A percentile compares a stretch with the other conserved stretches of the same genome.
Evolutionary conservation across 345 rosid species (phyloP).

Genomic region (Populus simonii): DNA sequence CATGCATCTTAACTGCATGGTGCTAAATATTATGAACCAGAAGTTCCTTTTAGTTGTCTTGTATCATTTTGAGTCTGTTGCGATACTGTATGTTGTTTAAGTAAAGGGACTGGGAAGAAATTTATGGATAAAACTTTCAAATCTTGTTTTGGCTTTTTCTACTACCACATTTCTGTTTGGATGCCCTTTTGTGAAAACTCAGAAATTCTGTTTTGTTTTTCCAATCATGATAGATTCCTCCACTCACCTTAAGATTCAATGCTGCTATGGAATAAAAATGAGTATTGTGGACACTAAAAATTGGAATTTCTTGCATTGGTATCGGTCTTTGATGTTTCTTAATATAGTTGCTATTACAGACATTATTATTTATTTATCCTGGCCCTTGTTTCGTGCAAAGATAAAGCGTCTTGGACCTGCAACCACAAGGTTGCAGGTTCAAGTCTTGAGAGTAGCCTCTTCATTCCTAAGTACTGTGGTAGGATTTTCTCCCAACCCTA

Average conservation of each 20-base stretch:
- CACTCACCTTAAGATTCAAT: background rate
- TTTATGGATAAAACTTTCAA: background rate
- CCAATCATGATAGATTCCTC: background rate
- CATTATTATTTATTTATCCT: background rate
- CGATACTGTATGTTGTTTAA: background rate
- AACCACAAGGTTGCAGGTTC: background rate
- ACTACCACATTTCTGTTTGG: background rate
- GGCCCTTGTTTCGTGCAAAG: background rate
- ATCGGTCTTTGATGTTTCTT: background rate
- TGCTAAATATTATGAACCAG: background rate
- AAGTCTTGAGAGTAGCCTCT: background rate
- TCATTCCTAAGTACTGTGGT: background rate
- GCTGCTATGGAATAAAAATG: background rate
- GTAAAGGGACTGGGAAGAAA: background rate
- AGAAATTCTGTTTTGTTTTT: background rate
- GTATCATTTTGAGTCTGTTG: background rate
- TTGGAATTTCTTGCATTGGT: background rate
- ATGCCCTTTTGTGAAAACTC: background rate
- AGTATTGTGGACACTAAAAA: background rate
- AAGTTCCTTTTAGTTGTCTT: background rate
- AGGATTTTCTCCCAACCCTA: background rate
- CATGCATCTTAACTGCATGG: background rate
- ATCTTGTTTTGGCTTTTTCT: background rate
- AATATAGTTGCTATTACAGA: background rate
- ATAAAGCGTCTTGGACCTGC: background rate